These are phyloP conservation scores for Pseudocohnilembus persalinus DNA, from an alignment of 169 alveolate species.

Conservation along the genomic window DNA sequence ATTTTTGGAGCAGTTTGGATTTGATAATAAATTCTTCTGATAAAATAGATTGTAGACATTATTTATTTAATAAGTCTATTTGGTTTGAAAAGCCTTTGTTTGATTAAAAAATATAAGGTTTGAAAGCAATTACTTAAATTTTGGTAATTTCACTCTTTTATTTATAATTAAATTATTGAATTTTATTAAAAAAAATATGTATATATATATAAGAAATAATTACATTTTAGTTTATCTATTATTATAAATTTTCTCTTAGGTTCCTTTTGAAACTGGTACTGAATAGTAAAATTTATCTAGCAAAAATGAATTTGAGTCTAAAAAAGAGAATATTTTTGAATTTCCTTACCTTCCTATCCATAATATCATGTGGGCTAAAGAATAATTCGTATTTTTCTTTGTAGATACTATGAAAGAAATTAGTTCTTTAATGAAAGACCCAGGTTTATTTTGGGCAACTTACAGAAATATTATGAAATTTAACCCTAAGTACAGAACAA, in stretches of 20 bases:
- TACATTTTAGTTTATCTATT: no score
- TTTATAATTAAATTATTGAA: no score
- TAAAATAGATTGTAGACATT: background rate
- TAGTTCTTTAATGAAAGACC: background rate
- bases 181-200: no score
- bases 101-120: background rate
- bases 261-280: background rate
- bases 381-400: conserved; percentile 3
- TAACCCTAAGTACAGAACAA: conserved; percentile 5
- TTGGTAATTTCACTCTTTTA: no score
- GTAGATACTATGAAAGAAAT: conserved; percentile 21
- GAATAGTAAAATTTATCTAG: background rate
- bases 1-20: background rate
- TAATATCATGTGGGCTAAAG: conserved; percentile 25
- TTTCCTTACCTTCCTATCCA: conserved; percentile 17
- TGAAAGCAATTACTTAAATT: background rate
- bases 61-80: background rate
- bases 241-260: no score
- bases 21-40: background rate
- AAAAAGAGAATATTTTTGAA: conserved; percentile 3
- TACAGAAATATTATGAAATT: conserved; percentile 7
- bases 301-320: background rate
- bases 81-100: background rate
- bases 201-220: no score
- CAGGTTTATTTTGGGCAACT: background rate